Conservation (phyloP, 345 rosid species). For the Litchi chinensis region DNA sequence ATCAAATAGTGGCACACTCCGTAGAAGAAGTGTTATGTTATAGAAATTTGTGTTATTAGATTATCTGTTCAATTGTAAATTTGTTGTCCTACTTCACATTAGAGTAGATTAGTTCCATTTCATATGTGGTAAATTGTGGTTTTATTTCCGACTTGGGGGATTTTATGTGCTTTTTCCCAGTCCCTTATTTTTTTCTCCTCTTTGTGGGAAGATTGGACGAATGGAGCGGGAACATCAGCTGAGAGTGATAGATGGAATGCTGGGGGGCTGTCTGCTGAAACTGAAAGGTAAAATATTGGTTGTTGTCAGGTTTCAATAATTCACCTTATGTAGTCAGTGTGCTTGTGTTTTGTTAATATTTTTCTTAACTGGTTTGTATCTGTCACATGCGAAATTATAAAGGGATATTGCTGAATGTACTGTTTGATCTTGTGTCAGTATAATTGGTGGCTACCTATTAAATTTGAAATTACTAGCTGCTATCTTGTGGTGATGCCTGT, state of each 20-base stretch:
- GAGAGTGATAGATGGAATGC: conserved; percentile 62
- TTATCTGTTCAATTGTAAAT: background rate
- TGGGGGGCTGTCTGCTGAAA: conserved; percentile 45
- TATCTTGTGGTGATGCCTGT: background rate
- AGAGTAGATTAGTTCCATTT: background rate
- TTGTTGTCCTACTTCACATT: background rate
- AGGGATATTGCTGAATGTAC: background rate
- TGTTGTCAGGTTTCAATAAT: background rate
- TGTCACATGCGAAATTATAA: background rate
- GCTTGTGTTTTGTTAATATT: background rate
- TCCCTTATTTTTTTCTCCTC: background rate
- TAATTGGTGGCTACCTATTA: background rate
- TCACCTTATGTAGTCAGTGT: background rate
- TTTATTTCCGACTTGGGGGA: conserved; percentile 13
- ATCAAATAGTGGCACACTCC: background rate
- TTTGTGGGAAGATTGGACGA: conserved; percentile 55
- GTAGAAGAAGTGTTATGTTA: background rate
- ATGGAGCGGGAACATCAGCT: conserved; percentile 63
- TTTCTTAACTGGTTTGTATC: background rate
- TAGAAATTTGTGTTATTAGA: background rate
- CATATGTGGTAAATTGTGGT: background rate
- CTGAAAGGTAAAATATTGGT: conserved; percentile 50
- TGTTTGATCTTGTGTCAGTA: background rate
- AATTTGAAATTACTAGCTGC: background rate
- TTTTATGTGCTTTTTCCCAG: background rate